Conservation (phyloP, 2,329 filamentous ascomycete species). For the Stagonosporopsis vannaccii region DNA sequence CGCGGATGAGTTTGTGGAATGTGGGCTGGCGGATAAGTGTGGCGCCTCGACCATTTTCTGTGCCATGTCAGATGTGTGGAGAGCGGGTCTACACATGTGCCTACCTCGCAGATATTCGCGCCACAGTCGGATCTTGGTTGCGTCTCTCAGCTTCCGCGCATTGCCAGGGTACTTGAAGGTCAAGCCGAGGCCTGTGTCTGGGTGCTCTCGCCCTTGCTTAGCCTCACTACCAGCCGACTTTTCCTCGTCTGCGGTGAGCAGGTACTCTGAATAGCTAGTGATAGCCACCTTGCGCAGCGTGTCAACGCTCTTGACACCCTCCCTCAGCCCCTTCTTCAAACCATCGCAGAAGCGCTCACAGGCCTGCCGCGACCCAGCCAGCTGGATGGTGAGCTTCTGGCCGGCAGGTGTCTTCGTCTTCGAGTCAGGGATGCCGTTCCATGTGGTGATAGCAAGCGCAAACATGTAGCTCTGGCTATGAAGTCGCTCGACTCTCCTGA, state of each 20-base stretch:
- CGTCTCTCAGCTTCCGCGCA: constrained; percentile 88
- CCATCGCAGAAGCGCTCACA: constrained; percentile 97
- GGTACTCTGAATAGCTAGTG: constrained; percentile 80
- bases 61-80: constrained; percentile 19
- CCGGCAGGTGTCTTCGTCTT: constrained; percentile 60
- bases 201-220: constrained; percentile 64
- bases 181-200: constrained; percentile 94
- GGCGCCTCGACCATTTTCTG: constrained; percentile 89
- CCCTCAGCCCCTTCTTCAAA: constrained; percentile 85
- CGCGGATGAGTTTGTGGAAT: constrained; percentile 95
- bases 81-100: constrained; percentile 31
- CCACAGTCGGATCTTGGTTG: constrained; percentile 98
- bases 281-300: constrained; percentile 80
- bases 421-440: constrained; percentile 70
- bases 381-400: constrained; percentile 89
- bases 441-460: constrained; percentile 91
- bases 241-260: constrained; percentile 59
- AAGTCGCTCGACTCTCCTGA: constrained; percentile 88
- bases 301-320: constrained; percentile 85
- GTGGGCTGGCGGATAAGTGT: constrained; percentile 94
- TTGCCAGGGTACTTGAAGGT: constrained; percentile 95
- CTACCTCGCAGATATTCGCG: constrained; percentile 82
- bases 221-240: constrained; percentile 44
- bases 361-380: constrained; percentile 84
- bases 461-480: constrained; percentile 94